phyloP scores from a whole-genome alignment of 2,329 filamentous ascomycete species.

The Colletotrichum sp. region DNA sequence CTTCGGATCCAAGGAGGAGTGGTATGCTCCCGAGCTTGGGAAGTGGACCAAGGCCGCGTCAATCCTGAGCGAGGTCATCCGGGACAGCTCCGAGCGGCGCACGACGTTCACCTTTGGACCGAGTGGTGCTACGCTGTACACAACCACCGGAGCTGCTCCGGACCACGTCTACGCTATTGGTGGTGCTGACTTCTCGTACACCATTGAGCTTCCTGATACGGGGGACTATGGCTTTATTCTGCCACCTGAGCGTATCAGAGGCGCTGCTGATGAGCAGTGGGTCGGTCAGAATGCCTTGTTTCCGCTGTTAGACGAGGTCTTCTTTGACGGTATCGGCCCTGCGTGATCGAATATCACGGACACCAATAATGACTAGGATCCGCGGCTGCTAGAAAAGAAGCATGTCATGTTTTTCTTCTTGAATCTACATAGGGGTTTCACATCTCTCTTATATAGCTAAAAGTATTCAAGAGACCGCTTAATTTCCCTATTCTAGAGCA shows the following conservation, averaged over 20 bases:
- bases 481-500: rapidly evolving
- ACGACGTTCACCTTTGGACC: conserved; percentile 40
- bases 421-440: not conserved
- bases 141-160: conserved; percentile 32
- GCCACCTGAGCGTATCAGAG: conserved; percentile 38
- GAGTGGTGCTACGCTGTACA: conserved; percentile 41
- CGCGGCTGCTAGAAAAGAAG: rapidly evolving
- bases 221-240: conserved; percentile 41
- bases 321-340: conserved; percentile 36
- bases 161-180: conserved; percentile 31
- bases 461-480: not conserved
- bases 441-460: rapidly evolving
- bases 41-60: conserved; percentile 43
- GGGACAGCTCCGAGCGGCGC: conserved; percentile 35
- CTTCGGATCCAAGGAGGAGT: conserved; percentile 50
- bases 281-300: conserved; percentile 37
- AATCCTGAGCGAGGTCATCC: conserved; percentile 32
- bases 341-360: not conserved
- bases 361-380: not conserved
- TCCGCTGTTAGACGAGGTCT: conserved; percentile 35
- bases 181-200: conserved; percentile 41
- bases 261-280: conserved; percentile 40
- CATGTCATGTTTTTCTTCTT: not conserved
- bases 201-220: conserved; percentile 39
- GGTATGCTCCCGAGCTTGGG: conserved; percentile 40